phyloP scores from a whole-genome alignment of 2,329 filamentous ascomycete species.

The Cladosporium sp. region DNA sequence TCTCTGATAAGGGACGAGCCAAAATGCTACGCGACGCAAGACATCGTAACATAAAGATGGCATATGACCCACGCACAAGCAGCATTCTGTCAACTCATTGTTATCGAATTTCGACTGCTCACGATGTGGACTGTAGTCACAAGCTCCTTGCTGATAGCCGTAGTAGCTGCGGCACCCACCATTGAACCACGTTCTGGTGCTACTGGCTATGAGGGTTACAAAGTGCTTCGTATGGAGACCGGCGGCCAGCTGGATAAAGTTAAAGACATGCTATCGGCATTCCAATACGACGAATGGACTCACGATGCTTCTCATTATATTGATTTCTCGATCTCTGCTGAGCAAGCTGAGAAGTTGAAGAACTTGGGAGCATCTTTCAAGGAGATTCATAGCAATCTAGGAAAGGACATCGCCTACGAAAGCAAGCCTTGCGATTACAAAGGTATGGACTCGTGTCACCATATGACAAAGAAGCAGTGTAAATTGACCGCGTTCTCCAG shows the following conservation, averaged over 20 bases:
- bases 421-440: slow-evolving; percentile 7
- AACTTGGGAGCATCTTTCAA: slow-evolving; percentile 28
- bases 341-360: slow-evolving; percentile 24
- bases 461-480: neutral
- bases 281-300: slow-evolving; percentile 27
- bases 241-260: slow-evolving; percentile 17
- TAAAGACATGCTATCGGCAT: slow-evolving; percentile 31
- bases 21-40: neutral
- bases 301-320: slow-evolving; percentile 29
- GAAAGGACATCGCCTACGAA: slow-evolving; percentile 34
- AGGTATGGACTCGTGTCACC: neutral
- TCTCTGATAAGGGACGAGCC: neutral
- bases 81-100: neutral
- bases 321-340: slow-evolving; percentile 12
- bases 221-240: slow-evolving; percentile 25
- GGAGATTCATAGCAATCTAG: slow-evolving; percentile 44
- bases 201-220: slow-evolving; percentile 36
- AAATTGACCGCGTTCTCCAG: slow-evolving; percentile 7
- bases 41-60: neutral
- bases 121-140: neutral
- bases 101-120: too few species aligned
- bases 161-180: neutral
- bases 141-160: neutral
- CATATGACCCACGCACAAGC: too few species aligned
- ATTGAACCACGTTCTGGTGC: neutral